phyloP scores from a whole-genome alignment of 2,329 filamentous ascomycete species.

The Nakataea oryzae region DNA sequence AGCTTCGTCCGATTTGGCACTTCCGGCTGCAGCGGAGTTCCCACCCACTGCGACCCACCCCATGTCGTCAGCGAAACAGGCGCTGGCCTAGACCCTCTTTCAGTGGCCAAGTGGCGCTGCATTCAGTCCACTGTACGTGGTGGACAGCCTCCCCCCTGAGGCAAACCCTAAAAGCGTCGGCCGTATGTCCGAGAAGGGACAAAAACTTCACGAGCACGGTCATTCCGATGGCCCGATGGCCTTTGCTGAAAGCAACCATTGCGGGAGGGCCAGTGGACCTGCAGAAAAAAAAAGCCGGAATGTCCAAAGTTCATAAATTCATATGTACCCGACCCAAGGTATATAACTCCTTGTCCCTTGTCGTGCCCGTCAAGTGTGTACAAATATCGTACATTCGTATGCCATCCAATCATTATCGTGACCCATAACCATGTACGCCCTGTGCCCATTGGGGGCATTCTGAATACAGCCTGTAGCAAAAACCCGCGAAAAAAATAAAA shows the following conservation, averaged over 20 bases:
- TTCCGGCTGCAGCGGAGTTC: not conserved
- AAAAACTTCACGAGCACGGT: not conserved
- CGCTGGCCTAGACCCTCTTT: not conserved
- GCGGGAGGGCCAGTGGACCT: not conserved
- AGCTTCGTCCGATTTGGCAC: not conserved
- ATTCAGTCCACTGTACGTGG: no score
- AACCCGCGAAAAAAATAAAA: not conserved
- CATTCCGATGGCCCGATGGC: not conserved
- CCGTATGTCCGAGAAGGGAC: not conserved
- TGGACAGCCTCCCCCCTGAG: not conserved
- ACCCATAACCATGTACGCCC: not conserved
- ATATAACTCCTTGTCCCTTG: not conserved
- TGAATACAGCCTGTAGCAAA: not conserved
- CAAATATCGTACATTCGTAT: not conserved
- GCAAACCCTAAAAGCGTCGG: not conserved
- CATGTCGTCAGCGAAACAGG: not conserved
- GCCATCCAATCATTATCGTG: not conserved
- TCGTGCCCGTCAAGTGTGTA: no score
- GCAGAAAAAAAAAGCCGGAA: not conserved
- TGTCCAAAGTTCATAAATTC: not conserved
- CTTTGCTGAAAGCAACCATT: not conserved
- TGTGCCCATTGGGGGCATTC: not conserved
- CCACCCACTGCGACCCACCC: not conserved
- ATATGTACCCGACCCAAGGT: not conserved
- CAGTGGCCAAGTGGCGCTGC: no score